Evolutionary conservation across 2,329 filamentous ascomycete genomes (phyloP).

Genomic region (Alternaria dauci): DNA sequence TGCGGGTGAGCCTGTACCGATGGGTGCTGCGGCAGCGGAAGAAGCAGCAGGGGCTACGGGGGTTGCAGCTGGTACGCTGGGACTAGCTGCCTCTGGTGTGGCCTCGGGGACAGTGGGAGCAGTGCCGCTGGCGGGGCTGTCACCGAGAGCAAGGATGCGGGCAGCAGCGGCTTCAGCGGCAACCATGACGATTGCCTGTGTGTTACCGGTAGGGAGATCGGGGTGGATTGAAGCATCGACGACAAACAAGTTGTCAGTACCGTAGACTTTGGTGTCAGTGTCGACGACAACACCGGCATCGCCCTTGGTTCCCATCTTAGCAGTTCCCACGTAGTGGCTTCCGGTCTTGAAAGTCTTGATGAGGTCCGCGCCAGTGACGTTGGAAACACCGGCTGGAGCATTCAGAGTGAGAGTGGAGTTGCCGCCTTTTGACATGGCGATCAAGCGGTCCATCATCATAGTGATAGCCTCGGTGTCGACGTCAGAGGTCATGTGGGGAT

Average conservation of each 20-base stretch:
- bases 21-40: conserved; percentile 11
- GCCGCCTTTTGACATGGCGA: conserved; percentile 45
- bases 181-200: conserved; percentile 70
- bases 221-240: conserved; percentile 65
- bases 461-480: conserved; percentile 50
- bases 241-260: conserved; percentile 55
- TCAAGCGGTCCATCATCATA: conserved; percentile 57
- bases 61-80: neutral
- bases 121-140: conserved; percentile 25
- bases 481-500: conserved; percentile 62
- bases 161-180: conserved; percentile 68
- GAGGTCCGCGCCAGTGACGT: conserved; percentile 51
- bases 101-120: conserved; percentile 12
- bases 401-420: conserved; percentile 42
- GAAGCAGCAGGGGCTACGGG: neutral
- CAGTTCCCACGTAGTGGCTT: conserved; percentile 60
- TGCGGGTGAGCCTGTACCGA: conserved; percentile 1
- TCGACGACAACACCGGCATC: conserved; percentile 53
- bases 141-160: conserved; percentile 58
- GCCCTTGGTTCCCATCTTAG: conserved; percentile 60
- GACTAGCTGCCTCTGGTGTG: conserved; percentile 3
- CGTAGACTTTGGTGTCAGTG: conserved; percentile 54
- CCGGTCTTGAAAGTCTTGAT: conserved; percentile 43
- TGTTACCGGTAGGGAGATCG: conserved; percentile 73
- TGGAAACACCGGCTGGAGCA: conserved; percentile 51